A percentile compares a stretch with the other conserved stretches of the same genome.
phyloP scores from a whole-genome alignment of 140 eudicot genomes.

The Ambrosia hybrid region DNA sequence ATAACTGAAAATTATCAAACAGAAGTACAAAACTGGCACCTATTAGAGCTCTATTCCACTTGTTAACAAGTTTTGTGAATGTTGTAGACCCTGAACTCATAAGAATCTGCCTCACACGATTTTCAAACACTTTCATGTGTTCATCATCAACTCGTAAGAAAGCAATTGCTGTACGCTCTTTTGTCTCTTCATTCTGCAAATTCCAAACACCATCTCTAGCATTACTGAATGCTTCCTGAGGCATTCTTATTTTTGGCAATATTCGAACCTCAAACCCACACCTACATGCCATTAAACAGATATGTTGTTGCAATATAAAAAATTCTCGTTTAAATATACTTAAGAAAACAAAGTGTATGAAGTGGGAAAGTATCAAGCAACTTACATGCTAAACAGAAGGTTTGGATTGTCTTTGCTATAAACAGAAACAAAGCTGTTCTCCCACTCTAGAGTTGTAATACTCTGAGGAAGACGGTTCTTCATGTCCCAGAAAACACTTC shows the following conservation, averaged over 20 bases:
- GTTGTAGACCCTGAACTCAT: constrained; percentile 99
- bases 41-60: constrained; percentile 95
- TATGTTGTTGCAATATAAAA: neutral
- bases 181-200: constrained; percentile 95
- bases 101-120: constrained; percentile 96
- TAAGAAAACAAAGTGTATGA: neutral
- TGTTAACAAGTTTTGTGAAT: constrained; percentile 87
- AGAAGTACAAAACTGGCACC: constrained; percentile 27
- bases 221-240: constrained; percentile 97
- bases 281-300: constrained; percentile 38
- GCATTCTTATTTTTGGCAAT: constrained; percentile 93
- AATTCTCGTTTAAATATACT: neutral
- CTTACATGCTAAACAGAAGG: constrained; percentile 90
- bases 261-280: constrained; percentile 99
- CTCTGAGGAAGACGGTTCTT: constrained; percentile 98
- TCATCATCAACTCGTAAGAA: constrained; percentile 96
- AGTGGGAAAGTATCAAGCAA: neutral
- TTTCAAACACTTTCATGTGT: constrained; percentile 97
- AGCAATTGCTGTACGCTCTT: constrained; percentile 95
- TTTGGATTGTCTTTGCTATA: constrained; percentile 98
- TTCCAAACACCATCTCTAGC: constrained; percentile 98
- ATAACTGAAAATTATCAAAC: neutral
- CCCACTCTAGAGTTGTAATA: constrained; percentile 97
- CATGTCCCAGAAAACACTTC: constrained; percentile 99
- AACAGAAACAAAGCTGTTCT: constrained; percentile 93